phyloP scores from a whole-genome alignment of 805 yeast genomes.

The Starmera pachycereana region DNA sequence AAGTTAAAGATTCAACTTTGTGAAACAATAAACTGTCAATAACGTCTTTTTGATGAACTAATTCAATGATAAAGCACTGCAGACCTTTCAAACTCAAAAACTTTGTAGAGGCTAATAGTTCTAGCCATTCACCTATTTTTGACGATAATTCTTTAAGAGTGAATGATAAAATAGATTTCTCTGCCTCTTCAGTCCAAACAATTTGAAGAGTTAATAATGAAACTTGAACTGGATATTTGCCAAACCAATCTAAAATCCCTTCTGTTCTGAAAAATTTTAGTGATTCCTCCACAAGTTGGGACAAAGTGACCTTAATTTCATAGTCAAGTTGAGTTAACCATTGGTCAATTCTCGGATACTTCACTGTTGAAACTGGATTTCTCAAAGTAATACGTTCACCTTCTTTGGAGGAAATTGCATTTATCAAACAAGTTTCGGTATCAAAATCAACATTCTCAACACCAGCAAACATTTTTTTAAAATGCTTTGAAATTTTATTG shows the following conservation, averaged over 20 bases:
- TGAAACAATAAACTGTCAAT: constrained; percentile 12
- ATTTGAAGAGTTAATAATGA: constrained; percentile 45
- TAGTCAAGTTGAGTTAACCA: constrained; percentile 56
- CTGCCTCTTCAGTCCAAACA: constrained; percentile 38
- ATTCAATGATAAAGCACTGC: constrained; percentile 58
- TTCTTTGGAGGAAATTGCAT: constrained; percentile 49
- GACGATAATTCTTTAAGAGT: constrained; percentile 18
- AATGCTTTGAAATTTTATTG: constrained; percentile 39
- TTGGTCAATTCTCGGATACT: constrained; percentile 37
- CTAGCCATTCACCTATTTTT: constrained; percentile 3
- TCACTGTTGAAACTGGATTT: constrained; percentile 32
- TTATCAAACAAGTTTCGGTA: constrained; percentile 23
- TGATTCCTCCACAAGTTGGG: constrained; percentile 23
- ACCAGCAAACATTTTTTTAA: constrained; percentile 67
- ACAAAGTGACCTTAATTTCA: constrained; percentile 39
- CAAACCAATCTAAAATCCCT: constrained; percentile 25
- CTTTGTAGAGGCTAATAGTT: constrained; percentile 1
- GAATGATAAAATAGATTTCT: constrained; percentile 16
- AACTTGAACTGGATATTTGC: constrained; percentile 44
- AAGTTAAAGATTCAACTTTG: constrained; percentile 4
- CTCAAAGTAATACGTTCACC: constrained; percentile 44
- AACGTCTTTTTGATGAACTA: constrained; percentile 46
- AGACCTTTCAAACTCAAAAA: constrained; percentile 21
- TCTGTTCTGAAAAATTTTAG: constrained; percentile 12
- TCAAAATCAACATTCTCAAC: constrained; percentile 33